Percentiles rank a stretch among this genome's conserved stretches.
phyloP scores from a whole-genome alignment of 768 basidiomycete genomes.

The Scleroderma bovista region DNA sequence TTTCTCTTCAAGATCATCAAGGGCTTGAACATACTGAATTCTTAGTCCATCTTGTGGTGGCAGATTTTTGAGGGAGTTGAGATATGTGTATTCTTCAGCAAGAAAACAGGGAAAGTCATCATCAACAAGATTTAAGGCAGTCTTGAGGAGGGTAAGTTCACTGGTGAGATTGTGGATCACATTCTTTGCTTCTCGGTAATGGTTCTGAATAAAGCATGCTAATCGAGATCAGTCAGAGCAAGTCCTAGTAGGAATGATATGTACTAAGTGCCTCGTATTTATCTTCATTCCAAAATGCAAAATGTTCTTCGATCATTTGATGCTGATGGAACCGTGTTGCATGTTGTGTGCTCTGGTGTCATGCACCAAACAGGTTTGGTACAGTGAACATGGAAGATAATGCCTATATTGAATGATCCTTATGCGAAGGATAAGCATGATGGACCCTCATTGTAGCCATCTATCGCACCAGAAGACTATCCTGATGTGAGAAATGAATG shows the following conservation, averaged over 20 bases:
- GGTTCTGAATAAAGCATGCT: slow-evolving; percentile 1
- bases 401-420: too few relatives aligned
- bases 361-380: too few relatives aligned
- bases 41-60: neutral
- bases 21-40: neutral
- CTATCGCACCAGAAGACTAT: too few relatives aligned
- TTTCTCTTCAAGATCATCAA: neutral
- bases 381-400: too few relatives aligned
- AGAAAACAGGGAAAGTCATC: too few relatives aligned
- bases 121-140: neutral
- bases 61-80: neutral
- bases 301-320: neutral
- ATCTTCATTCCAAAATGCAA: too few relatives aligned
- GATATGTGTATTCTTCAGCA: too few relatives aligned
- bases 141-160: neutral
- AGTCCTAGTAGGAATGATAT: neutral
- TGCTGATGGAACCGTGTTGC: neutral
- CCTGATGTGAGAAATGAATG: too few relatives aligned
- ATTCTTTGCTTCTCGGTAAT: neutral
- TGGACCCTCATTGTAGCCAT: too few relatives aligned
- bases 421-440: too few relatives aligned
- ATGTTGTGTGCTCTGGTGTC: neutral
- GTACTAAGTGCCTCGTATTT: neutral
- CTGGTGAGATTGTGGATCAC: neutral
- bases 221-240: neutral